Conservation (phyloP, 2,329 filamentous ascomycete species). For the Penicillium psychrosexuale region DNA sequence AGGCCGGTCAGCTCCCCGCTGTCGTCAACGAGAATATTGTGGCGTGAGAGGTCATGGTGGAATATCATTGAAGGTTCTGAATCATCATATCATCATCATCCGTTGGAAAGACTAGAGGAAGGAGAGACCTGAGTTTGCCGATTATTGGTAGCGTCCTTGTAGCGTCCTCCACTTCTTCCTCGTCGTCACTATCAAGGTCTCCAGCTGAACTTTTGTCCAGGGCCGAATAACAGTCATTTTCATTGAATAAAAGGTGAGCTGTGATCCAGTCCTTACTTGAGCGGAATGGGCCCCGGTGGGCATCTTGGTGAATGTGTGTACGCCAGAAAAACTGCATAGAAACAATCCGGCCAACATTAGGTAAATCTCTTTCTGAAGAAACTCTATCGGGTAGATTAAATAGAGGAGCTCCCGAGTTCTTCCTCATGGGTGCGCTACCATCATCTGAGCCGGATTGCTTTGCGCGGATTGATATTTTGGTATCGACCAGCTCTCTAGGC, state of each 20-base stretch:
- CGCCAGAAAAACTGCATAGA: slow-evolving; percentile 17
- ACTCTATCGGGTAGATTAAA: rapidly evolving
- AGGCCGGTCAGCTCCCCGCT: slow-evolving; percentile 11
- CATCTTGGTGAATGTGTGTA: slow-evolving; percentile 6
- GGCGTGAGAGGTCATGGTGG: slow-evolving; percentile 14
- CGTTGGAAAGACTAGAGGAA: slow-evolving; percentile 7
- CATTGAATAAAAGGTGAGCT: slow-evolving; percentile 7
- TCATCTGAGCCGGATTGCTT: too few species aligned
- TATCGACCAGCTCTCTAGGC: not conserved
- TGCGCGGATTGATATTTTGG: too few species aligned
- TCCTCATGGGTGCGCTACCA: not conserved
- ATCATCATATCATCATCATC: not conserved
- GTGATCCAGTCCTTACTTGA: slow-evolving; percentile 14
- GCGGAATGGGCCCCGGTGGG: slow-evolving; percentile 14
- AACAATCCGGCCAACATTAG: slow-evolving; percentile 14
- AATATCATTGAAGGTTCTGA: slow-evolving; percentile 12
- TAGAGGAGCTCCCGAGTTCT: not conserved
- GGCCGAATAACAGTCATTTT: slow-evolving; percentile 11
- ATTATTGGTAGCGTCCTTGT: slow-evolving; percentile 9
- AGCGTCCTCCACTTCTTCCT: slow-evolving; percentile 13
- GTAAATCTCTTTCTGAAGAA: not conserved
- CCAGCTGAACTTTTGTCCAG: slow-evolving; percentile 1
- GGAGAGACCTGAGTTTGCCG: slow-evolving; percentile 3
- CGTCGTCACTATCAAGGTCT: slow-evolving; percentile 11
- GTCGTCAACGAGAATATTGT: slow-evolving; percentile 18